phyloP scores from a whole-genome alignment of 805 yeast species.

The Myxozyma kluyveri region DNA sequence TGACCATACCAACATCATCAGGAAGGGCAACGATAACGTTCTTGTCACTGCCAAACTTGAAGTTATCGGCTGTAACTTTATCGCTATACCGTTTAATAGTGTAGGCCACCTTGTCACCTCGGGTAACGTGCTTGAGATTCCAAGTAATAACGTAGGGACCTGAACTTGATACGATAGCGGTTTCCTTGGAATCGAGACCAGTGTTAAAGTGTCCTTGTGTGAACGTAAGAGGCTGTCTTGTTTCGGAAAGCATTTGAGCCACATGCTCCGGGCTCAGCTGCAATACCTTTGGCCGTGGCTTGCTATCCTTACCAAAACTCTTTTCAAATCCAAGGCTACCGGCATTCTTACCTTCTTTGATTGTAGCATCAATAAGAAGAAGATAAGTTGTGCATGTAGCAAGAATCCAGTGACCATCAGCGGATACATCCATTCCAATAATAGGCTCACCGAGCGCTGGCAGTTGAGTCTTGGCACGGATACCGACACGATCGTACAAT shows the following conservation, averaged over 20 bases:
- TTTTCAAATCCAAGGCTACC: conserved; percentile 63
- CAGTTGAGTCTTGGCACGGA: conserved; percentile 69
- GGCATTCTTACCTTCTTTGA: conserved; percentile 58
- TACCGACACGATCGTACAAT: conserved; percentile 68
- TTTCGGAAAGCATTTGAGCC: conserved; percentile 55
- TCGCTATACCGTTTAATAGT: conserved; percentile 60
- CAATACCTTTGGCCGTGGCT: conserved; percentile 68
- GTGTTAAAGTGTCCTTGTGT: conserved; percentile 76
- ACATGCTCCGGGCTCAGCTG: conserved; percentile 70
- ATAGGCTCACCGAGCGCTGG: conserved; percentile 83
- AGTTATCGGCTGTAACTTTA: conserved; percentile 68
- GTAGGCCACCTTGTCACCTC: conserved; percentile 56
- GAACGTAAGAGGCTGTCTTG: conserved; percentile 53
- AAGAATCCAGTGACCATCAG: conserved; percentile 77
- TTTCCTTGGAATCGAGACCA: conserved; percentile 61
- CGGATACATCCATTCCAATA: conserved; percentile 64
- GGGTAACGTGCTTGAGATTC: conserved; percentile 62
- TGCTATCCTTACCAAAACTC: conserved; percentile 60
- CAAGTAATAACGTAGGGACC: conserved; percentile 84
- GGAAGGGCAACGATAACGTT: conserved; percentile 71
- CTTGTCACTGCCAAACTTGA: conserved; percentile 68
- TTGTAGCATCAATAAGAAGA: conserved; percentile 63
- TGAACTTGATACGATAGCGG: conserved; percentile 68
- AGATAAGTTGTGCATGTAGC: conserved; percentile 76
- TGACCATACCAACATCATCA: conserved; percentile 69